Evolutionary conservation across 257 asterid genomes (phyloP), one percentile per base, ranked within the genome.

Genomic region (Solanum clarkiae): DNA sequence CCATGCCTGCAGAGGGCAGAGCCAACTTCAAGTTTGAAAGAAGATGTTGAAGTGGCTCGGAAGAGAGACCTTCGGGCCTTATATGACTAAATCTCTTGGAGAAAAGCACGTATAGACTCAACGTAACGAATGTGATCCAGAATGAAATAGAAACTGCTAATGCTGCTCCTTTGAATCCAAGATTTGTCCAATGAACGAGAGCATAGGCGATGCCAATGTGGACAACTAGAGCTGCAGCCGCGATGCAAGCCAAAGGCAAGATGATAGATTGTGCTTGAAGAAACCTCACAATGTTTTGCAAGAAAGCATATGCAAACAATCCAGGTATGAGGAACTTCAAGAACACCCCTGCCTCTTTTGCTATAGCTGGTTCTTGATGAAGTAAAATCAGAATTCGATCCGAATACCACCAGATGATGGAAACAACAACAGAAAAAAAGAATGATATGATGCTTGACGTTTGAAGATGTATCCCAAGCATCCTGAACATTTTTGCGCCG

Each of bases 1-100:
- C 91, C 94, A 93, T 93, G 71, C 91, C 95, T 20, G 96, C 97
- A 51, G 97, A 93, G 57, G 95, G 95, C 84, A 93, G 32, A 20
- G 94, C 97, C 17, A 93, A 59, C 92, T 91, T 93, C 85, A 92
- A 87, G 84, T 83, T 88, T 26, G 84, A 5, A 16, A 80, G 32
- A 3, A 92, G 3, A 57, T 89, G 90, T 70, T 84, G 6, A 47
- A 86, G 89, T 6, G 91, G 86, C 82, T 92, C 95, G 47, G 32
- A 13, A 4, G 89, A 84, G 57, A 92, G 92, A n/a, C 98, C 94
- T 10, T 63, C 17, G 0, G 81, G 80, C 93, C 94, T 92, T 3
- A 95, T 93, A 9, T 81, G 83, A 85, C 75, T 86, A 36, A 93
- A 92, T 49, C 83, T 88, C 80, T 84, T 84, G 0, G 95, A 84